A percentile compares a stretch with the other conserved stretches of the same genome.
Evolutionary conservation across 495 filamentous ascomycete species (phyloP).

Genomic region (Penicillium salamii): DNA sequence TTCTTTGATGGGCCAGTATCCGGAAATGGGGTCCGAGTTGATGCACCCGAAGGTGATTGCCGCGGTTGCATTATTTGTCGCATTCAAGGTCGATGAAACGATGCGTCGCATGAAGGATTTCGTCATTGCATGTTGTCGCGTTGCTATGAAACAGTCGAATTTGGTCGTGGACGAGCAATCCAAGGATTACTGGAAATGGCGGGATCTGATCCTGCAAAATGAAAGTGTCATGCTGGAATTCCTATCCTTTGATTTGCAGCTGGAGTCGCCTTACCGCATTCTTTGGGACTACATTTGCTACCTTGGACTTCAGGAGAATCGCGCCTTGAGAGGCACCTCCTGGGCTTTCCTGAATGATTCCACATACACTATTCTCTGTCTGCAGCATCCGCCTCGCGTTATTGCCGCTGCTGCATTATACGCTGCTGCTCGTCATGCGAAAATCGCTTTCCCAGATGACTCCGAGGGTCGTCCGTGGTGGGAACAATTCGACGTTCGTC

Average conservation of each 20-base stretch:
- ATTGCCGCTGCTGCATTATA: slow-evolving; percentile 86
- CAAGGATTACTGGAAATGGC: slow-evolving; percentile 96
- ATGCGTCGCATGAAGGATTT: slow-evolving; percentile 91
- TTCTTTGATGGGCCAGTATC: slow-evolving; percentile 54
- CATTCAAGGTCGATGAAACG: slow-evolving; percentile 95
- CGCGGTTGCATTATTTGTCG: slow-evolving; percentile 85
- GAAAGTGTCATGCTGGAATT: slow-evolving; percentile 90
- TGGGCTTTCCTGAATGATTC: slow-evolving; percentile 94
- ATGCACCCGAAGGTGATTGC: slow-evolving; percentile 89
- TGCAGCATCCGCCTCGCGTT: slow-evolving; percentile 73
- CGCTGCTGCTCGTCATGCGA: slow-evolving; percentile 69
- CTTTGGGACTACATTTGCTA: slow-evolving; percentile 74
- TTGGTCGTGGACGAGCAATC: slow-evolving; percentile 88
- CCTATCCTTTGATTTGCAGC: slow-evolving; percentile 88
- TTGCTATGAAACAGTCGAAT: slow-evolving; percentile 88
- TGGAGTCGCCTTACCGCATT: slow-evolving; percentile 78
- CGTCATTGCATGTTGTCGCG: slow-evolving; percentile 86
- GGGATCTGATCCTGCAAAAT: slow-evolving; percentile 83
- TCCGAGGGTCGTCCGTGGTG: slow-evolving; percentile 80
- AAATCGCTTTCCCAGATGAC: slow-evolving; percentile 71
- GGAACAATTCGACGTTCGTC: slow-evolving; percentile 62
- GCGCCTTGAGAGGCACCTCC: slow-evolving; percentile 72
- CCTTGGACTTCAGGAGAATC: slow-evolving; percentile 68
- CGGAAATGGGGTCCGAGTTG: slow-evolving; percentile 31
- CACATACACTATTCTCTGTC: slow-evolving; percentile 75